Evolutionary conservation across 352 stramenopile genomes (phyloP).

Genomic region (Pythium pyrilobum): DNA sequence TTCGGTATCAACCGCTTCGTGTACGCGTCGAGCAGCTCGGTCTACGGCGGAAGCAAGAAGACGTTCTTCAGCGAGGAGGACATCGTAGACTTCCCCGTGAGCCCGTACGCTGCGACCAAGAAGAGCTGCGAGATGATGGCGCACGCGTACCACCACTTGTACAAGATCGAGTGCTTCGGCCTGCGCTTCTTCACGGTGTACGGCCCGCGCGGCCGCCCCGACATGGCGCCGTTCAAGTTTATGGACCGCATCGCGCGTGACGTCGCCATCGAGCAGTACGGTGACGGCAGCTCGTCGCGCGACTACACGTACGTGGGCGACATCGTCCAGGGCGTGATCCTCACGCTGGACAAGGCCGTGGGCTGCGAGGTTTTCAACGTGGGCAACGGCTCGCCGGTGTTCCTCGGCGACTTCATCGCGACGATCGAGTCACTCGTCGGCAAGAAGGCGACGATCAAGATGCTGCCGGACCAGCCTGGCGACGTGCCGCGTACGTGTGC

Average conservation of each 20-base stretch:
- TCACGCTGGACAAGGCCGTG: slow-evolving; percentile 55
- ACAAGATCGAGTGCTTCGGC: slow-evolving; percentile 92
- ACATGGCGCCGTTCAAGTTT: slow-evolving; percentile 99
- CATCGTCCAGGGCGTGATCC: slow-evolving; percentile 94
- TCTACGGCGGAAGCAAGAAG: slow-evolving; percentile 93
- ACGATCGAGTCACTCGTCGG: slow-evolving; percentile 93
- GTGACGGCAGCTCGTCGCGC: slow-evolving; percentile 91
- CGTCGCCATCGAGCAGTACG: slow-evolving; percentile 95
- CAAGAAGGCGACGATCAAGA: slow-evolving; percentile 92
- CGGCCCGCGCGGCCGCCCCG: slow-evolving; percentile 91
- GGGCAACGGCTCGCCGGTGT: slow-evolving; percentile 90
- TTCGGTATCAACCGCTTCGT: slow-evolving; percentile 93
- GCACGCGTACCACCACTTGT: slow-evolving; percentile 97
- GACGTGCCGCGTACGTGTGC: slow-evolving; percentile 96
- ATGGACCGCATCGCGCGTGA: slow-evolving; percentile 93
- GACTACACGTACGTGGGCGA: slow-evolving; percentile 99
- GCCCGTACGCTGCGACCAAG: slow-evolving; percentile 96
- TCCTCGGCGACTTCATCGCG: slow-evolving; percentile 93
- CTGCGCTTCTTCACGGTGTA: slow-evolving; percentile 99
- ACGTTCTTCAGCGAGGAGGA: slow-evolving; percentile 88
- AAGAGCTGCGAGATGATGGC: slow-evolving; percentile 96
- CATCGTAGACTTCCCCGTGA: slow-evolving; percentile 93
- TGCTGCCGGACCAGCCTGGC: slow-evolving; percentile 93
- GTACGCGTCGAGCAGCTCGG: slow-evolving; percentile 93
- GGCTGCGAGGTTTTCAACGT: slow-evolving; percentile 97